Percentiles rank a stretch among this genome's conserved stretches.
These are phyloP conservation scores for Brassica cretica DNA, from an alignment of 345 rosid genomes.

Conservation along the genomic window DNA sequence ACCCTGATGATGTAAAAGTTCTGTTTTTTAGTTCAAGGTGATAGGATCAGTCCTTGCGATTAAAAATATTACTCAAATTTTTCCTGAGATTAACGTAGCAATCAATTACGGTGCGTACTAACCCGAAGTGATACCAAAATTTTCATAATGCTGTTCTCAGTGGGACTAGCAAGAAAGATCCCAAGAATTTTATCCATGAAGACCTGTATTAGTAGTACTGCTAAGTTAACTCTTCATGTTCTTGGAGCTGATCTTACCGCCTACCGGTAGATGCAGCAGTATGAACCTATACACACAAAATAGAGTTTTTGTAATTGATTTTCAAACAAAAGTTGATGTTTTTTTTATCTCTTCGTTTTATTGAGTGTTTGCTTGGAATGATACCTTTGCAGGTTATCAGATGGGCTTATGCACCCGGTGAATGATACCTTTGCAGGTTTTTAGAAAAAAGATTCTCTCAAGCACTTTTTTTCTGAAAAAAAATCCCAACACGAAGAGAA, in stretches of 20 bases:
- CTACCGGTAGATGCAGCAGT: conserved; percentile 74
- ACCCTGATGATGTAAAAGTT: not conserved
- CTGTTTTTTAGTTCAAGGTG: conserved; percentile 44
- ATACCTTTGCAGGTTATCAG: conserved; percentile 70
- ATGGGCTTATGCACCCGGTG: conserved; percentile 90
- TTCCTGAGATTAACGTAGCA: conserved; percentile 70
- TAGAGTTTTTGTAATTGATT: not conserved
- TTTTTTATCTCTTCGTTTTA: not conserved
- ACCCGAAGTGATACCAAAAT: conserved; percentile 72
- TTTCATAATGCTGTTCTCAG: conserved; percentile 63
- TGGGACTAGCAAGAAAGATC: conserved; percentile 64
- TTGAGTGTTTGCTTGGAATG: too few relatives aligned
- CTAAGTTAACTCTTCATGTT: conserved; percentile 74
- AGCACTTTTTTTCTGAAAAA: not conserved
- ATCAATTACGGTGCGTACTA: conserved; percentile 69
- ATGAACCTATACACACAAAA: conserved; percentile 26
- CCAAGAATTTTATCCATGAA: conserved; percentile 78
- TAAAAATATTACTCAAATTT: conserved; percentile 49
- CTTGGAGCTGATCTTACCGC: conserved; percentile 94
- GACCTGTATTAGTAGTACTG: too few relatives aligned
- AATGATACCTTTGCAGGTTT: conserved; percentile 51
- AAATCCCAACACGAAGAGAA: not conserved
- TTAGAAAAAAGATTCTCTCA: not conserved
- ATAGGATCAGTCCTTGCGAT: conserved; percentile 79
- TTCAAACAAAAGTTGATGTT: not conserved